phyloP scores from a whole-genome alignment of 179 eudicot genomes.

The Spinacia oleracea region DNA sequence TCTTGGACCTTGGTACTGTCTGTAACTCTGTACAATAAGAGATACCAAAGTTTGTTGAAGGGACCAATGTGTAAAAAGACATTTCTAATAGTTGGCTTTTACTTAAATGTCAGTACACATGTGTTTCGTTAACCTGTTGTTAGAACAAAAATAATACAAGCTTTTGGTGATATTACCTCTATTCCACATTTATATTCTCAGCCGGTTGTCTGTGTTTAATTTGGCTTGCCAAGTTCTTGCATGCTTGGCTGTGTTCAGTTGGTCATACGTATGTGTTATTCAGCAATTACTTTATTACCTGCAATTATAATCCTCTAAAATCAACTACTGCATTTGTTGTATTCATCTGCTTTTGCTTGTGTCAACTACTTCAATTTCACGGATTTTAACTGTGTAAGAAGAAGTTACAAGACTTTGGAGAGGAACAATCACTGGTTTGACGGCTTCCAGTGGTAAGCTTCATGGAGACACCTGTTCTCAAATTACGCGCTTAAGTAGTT shows the following conservation, averaged over 20 bases:
- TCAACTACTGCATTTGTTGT: not conserved
- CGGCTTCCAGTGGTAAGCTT: slow-evolving; percentile 87
- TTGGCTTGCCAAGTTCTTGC: not conserved
- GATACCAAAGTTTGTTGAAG: too few species aligned
- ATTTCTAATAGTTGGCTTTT: too few species aligned
- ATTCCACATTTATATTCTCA: too few species aligned
- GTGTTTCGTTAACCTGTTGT: not conserved
- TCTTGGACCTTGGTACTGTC: too few species aligned
- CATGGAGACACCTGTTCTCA: slow-evolving; percentile 1
- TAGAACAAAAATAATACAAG: not conserved
- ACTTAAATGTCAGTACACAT: too few species aligned
- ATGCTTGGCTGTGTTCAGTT: not conserved
- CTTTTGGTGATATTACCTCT: not conserved
- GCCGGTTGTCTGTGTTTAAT: not conserved
- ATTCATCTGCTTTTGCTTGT: not conserved
- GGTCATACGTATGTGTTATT: not conserved
- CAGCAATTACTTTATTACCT: not conserved
- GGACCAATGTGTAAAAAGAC: too few species aligned
- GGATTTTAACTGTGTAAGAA: slow-evolving; percentile 54
- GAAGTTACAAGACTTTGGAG: slow-evolving; percentile 80
- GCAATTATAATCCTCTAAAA: not conserved
- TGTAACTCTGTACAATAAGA: too few species aligned
- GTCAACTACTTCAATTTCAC: not conserved
- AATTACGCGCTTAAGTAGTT: not conserved
- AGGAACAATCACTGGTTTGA: slow-evolving; percentile 91